Evolutionary conservation across 129 eudicot species (phyloP).

Genomic region (sunflower (Helianthus annuus)): DNA sequence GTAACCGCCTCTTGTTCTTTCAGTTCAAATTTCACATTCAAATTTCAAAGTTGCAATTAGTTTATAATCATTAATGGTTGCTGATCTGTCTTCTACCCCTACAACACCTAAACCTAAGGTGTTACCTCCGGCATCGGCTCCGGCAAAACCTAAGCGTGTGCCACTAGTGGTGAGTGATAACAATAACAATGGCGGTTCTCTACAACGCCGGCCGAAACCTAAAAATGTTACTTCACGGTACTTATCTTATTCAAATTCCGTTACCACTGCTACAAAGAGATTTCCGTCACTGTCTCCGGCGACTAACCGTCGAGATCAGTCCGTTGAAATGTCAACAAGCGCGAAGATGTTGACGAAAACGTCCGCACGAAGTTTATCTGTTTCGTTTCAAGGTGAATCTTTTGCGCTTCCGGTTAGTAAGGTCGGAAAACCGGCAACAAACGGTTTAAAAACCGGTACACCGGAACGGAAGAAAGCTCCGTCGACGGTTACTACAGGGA

Average conservation of each 20-base stretch:
- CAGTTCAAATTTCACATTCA: no score
- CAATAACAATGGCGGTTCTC: slow-evolving; percentile 37
- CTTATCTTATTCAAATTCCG: slow-evolving; percentile 50
- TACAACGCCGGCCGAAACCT: slow-evolving; percentile 45
- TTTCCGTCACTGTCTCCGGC: slow-evolving; percentile 26
- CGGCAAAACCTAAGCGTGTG: slow-evolving; percentile 50
- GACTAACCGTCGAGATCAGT: slow-evolving; percentile 33
- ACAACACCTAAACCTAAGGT: slow-evolving; percentile 44
- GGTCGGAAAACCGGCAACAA: slow-evolving; percentile 21
- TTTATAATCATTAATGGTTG: slow-evolving; percentile 35
- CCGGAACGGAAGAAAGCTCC: slow-evolving; percentile 48
- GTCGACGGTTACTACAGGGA: slow-evolving; percentile 14
- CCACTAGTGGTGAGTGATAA: slow-evolving; percentile 51
- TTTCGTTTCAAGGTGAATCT: slow-evolving; percentile 88
- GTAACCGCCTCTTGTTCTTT: no score
- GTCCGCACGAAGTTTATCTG: slow-evolving; percentile 68
- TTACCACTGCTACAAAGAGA: slow-evolving; percentile 24
- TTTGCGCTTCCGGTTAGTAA: slow-evolving; percentile 48
- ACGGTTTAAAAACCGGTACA: slow-evolving; percentile 33
- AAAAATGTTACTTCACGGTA: slow-evolving; percentile 65
- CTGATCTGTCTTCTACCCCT: slow-evolving; percentile 36
- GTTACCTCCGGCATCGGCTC: slow-evolving; percentile 23
- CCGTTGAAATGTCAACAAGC: slow-evolving; percentile 41
- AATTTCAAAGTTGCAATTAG: no score
- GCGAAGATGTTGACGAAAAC: slow-evolving; percentile 47